Base-by-base conservation (phyloP, 2,329 filamentous ascomycete genomes). In the Passalora sequoiae region DNA sequence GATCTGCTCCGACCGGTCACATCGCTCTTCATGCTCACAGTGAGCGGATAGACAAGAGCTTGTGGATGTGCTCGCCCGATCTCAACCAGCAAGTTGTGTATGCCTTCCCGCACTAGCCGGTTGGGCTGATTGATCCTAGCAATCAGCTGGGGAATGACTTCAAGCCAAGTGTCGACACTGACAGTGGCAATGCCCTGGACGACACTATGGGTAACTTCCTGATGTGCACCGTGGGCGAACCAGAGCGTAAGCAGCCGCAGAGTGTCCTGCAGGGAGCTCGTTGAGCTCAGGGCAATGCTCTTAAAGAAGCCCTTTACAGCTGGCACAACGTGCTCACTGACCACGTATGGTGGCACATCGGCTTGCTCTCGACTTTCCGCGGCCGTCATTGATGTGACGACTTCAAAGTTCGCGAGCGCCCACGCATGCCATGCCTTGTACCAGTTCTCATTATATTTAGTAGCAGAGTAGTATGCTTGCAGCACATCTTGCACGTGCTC, bases 381-480 rank as follows among this genome's bases (percentile, higher is more conserved):
- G 16, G 83, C 76, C 6, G 83, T 79, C 44, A 92, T 72, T 0
- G 84, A 81, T 56, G 92, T 94, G 27, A 97, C 89, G 44, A 98
- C 92, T 67, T 99, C 91, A 59, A 98, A 99, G 66, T 98, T 99
- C 41, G 92, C 91, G 50, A 98, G 69, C 8, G 92, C 94, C 91
- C 92, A 99, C 0, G 92, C 86, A 67, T 99, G 92, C 92, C 92
- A 99, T 6, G 94, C 92, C 69, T 98, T 99, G 72, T 98, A 98
- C 80, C 91, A 98, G 49, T 84, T 82, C 24, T 88, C 84, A 63
- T 98, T 94, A 68, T 94, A 96, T 46, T 87, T 83, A 2, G 92
- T 98, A 1, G 94, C 94, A 46, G 89, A 84, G 13, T 83, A 82
- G 65, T 97, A 98, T 1, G 92, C 89, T n/a, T 80, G 77, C 17